Base-by-base conservation (phyloP, 2,329 filamentous ascomycete species). In the Ceratocystis smalleyi region DNA sequence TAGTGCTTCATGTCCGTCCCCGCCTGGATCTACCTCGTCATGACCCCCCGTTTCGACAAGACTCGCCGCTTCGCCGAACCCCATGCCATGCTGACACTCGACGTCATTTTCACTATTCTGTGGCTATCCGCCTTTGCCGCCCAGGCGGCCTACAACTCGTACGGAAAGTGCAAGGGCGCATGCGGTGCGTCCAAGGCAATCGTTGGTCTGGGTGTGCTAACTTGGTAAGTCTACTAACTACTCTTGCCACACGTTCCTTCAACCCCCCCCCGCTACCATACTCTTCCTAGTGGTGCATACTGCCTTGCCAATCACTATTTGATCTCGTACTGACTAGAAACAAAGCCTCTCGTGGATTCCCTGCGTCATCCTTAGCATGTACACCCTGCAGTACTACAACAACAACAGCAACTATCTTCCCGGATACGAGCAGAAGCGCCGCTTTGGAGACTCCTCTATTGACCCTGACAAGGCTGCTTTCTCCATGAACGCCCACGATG, bases 401-500 rank as follows among this genome's bases (percentile, higher is more conserved):
- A 79, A 81, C 70, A 80, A 86, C 73, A 81, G 81, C 69, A 78
- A 74, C 64, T 57, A 65, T 43, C 77, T 86, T 17, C 84, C 84
- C 1, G 83, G 83, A 65, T 84, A 84, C 71, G 81, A 83, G 69
- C 76, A 76, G 68, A 75, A 71, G 70, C 72, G 75, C 70, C 69
- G 77, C 63, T 73, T 76, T 61, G 71, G 71, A 66, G 71, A 71
- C 67, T 73, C 72, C 68, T 69, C 66, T 66, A 85, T 85, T 69
- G 84, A 86, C 71, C 84, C 84, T 0, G 83, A 87, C 73, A 86
- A 86, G 76, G 83, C 83, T 32, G 83, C 83, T 66, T 87, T 87
- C 74, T 85, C 82, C 65, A 84, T 83, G 73, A 82, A 81, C 15
- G 82, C 82, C n/a, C 81, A 84, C 70, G 83, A 83, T 69, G 83